Evolutionary conservation across 116 monocot genomes (phyloP), one percentile per base, ranked within the genome.

Genomic region (Zostera marina): DNA sequence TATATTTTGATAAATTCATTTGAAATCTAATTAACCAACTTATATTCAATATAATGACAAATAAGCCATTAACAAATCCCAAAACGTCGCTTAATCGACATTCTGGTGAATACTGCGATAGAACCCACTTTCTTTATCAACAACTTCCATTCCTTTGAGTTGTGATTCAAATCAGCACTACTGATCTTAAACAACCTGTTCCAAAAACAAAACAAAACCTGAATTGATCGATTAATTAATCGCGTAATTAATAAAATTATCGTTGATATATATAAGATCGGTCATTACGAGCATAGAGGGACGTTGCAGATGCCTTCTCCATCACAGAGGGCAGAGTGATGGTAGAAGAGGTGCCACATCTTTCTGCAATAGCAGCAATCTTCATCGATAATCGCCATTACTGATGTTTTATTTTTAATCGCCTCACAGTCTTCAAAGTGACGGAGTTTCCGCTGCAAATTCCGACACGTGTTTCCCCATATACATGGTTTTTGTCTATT

Each of bases 291-390:
- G 92, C 87, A 92, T 20, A 92, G 74, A 3, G 87, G 92, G 15
- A 87, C 84, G 15, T 61, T 78, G 76, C 87, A 92, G 14, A 66
- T 21, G 4, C 67, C 10, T 0, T 22, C 7, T n/a, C 54, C 68
- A 44, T 72, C 81, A 54, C 87, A 92, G 54, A 77, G 24, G 58
- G 74, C 58, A 63, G 87, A 76, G 57, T 87, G 87, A 39, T 87
- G 92, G 61, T 79, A 80, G 61, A 87, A 70, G 38, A 87, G 73
- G 65, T 81, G 84, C 76, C 74, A 65, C 83, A 81, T 81, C 2
- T 79, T 66, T 58, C 63, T 75, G 70, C 87, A 85, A 9, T 63
- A 77, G 0, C 46, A 12, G 67, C 85, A 96, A 3, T 52, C 61
- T 3, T 75, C 70, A 16, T 51, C 66, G 0, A 56, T 46, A 3